Evolutionary conservation across 2,329 filamentous ascomycete genomes (phyloP).

Genomic region (Akanthomyces muscarius): DNA sequence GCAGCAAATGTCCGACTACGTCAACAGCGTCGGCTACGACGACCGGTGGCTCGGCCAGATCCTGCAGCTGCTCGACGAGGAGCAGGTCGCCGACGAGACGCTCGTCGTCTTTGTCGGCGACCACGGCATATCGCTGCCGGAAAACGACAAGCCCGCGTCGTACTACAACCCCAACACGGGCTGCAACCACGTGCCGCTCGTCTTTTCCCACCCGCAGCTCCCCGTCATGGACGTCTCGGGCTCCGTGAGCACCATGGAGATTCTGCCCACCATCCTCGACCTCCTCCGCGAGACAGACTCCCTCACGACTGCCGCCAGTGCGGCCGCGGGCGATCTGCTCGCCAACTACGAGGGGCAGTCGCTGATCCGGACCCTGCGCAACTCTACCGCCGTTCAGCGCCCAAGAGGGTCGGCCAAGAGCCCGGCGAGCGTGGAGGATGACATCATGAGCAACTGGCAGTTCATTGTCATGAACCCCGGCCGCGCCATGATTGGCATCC

Average conservation of each 20-base stretch:
- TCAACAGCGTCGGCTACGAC: constrained; percentile 32
- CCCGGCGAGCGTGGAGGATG: not conserved
- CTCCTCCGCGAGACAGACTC: constrained; percentile 32
- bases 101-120: constrained; percentile 32
- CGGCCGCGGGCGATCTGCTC: constrained; percentile 27
- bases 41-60: constrained; percentile 33
- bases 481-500: constrained; percentile 23
- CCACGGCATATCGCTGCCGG: constrained; percentile 31
- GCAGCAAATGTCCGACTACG: constrained; percentile 19
- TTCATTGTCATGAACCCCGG: constrained; percentile 27
- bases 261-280: constrained; percentile 34
- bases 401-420: not conserved
- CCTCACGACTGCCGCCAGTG: constrained; percentile 25
- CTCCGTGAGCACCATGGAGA: constrained; percentile 30
- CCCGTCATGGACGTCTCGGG: constrained; percentile 29
- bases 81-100: constrained; percentile 32
- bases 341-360: constrained; percentile 35
- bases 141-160: constrained; percentile 28
- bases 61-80: constrained; percentile 28
- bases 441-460: constrained; percentile 25
- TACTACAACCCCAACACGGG: constrained; percentile 33
- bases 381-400: constrained; percentile 11
- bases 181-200: constrained; percentile 31
- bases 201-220: constrained; percentile 32
- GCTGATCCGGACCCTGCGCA: constrained; percentile 27